A percentile compares a stretch with the other conserved stretches of the same genome.
phyloP scores from a whole-genome alignment of 805 yeast genomes.

The Tetrapisispora iriomotensis region DNA sequence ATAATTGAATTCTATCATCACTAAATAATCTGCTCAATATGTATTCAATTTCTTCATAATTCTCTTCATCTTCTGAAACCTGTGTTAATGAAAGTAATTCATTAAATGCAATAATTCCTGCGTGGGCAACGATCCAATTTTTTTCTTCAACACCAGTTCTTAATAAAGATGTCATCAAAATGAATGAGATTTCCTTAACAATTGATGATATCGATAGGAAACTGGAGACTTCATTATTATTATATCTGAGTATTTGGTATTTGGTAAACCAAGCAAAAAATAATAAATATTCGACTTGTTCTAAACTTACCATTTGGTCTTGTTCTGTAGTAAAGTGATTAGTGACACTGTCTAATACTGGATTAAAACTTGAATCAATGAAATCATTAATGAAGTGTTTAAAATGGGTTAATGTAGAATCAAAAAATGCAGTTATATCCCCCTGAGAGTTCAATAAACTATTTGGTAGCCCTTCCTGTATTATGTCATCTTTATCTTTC shows the following conservation, averaged over 20 bases:
- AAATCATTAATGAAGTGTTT: constrained; percentile 46
- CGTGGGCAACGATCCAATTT: constrained; percentile 56
- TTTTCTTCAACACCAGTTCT: constrained; percentile 34
- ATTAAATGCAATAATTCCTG: constrained; percentile 55
- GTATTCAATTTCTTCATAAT: constrained; percentile 38
- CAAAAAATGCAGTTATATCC: constrained; percentile 26
- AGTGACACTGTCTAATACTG: constrained; percentile 46
- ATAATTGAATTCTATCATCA: constrained; percentile 44
- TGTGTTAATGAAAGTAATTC: constrained; percentile 44
- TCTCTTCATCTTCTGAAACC: constrained; percentile 30
- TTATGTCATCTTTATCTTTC: constrained; percentile 22
- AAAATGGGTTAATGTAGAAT: constrained; percentile 26
- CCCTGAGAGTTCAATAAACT: constrained; percentile 17
- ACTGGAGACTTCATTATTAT: constrained; percentile 18
- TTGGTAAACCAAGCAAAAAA: constrained; percentile 67
- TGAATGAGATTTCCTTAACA: constrained; percentile 51
- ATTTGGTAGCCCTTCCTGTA: constrained; percentile 27
- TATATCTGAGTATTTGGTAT: constrained; percentile 42
- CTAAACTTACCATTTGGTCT: constrained; percentile 25
- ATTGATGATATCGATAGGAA: constrained; percentile 42
- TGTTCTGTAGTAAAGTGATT: constrained; percentile 35
- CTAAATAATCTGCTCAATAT: constrained; percentile 63
- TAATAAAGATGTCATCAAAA: constrained; percentile 35
- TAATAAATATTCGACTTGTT: constrained; percentile 42
- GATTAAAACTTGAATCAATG: constrained; percentile 66